Evolutionary conservation across 495 filamentous ascomycete genomes (phyloP), one percentile per base, ranked within the genome.

Genomic region (Barbatosphaeria neglecta): DNA sequence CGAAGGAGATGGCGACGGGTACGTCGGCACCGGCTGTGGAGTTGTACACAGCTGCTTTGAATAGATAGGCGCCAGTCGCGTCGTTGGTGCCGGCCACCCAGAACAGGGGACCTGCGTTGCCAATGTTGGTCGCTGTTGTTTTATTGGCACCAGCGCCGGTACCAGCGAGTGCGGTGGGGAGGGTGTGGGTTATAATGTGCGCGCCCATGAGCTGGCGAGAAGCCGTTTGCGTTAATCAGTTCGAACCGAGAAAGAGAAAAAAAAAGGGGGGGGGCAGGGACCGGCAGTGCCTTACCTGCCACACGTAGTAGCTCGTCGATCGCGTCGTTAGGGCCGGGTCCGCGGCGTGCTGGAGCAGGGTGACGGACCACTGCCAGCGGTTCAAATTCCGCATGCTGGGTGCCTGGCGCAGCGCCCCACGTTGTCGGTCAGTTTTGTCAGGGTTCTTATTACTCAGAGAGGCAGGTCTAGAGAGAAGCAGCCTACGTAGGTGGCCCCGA

Each of bases 11-110:
- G 0, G 73, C 61, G 19, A 73, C 61, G 3, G 62, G 54, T 4
- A 50, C 63, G 4, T 47, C 46, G 1, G 22, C 6, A 3, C 17
- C 8, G 13, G 50, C 56, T 16, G 80, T 78, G 44, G 69, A 67
- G 62, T 86, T 85, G 62, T 85, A 86, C 0, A 82, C 74, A 24
- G 80, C 80, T 10, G 69, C 69, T 54, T 86, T 86, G 61, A 82
- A 74, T 43, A 69, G 57, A 35, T 71, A 61, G 16, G 62, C 60
- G 15, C 62, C 59, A 4, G 57, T 59, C 4, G 54, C 51, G 6
- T 62, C 48, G 40, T 61, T 57, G 27, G 33, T 51, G 15, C 67
- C 67, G 2, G 77, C 77, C 3, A 77, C 79, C 57, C 74, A 83
- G 60, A 77, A 86, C 0, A 77, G 53, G 0, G 81, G 81, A 6